These are phyloP conservation scores for Elaeagnus macrophylla DNA, from an alignment of 306 rosid species.

Conservation along the genomic window DNA sequence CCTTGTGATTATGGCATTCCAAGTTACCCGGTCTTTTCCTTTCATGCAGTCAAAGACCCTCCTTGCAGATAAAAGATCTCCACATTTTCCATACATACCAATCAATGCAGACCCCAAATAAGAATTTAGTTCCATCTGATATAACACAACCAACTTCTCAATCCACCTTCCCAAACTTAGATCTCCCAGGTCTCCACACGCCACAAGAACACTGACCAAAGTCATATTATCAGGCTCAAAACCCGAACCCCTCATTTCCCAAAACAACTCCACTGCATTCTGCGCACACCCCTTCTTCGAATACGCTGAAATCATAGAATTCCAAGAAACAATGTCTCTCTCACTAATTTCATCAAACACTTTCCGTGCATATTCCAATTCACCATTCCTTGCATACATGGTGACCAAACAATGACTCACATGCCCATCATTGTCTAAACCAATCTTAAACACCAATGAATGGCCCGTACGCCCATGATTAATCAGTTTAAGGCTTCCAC, in stretches of 20 bases:
- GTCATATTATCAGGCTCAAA: conserved; percentile 69
- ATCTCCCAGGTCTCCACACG: conserved; percentile 75
- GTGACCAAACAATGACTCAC: conserved; percentile 60
- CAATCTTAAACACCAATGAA: conserved; percentile 36
- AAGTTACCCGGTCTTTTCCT: conserved; percentile 52
- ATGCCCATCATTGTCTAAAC: conserved; percentile 47
- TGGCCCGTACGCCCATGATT: conserved; percentile 41
- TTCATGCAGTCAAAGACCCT: conserved; percentile 56
- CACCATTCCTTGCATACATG: conserved; percentile 48
- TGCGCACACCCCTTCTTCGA: conserved; percentile 50
- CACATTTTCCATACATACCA: conserved; percentile 73
- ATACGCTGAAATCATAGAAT: conserved; percentile 72
- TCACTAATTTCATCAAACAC: conserved; percentile 70
- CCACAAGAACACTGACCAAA: conserved; percentile 66
- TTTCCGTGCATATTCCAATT: conserved; percentile 41
- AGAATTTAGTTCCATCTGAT: conserved; percentile 39
- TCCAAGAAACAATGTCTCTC: conserved; percentile 82
- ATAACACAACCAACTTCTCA: conserved; percentile 51
- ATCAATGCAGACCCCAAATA: conserved; percentile 75
- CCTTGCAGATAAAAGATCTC: conserved; percentile 61
- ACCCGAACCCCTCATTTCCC: conserved; percentile 45
- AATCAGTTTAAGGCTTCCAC: conserved; percentile 41
- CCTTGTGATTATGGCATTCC: conserved; percentile 94
- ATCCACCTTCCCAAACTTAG: conserved; percentile 67
- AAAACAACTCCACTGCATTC: conserved; percentile 60